Percentiles rank a stretch among this genome's conserved stretches.
phyloP scores from a whole-genome alignment of 305 asterid species.

The Solanum aculeatissimum region DNA sequence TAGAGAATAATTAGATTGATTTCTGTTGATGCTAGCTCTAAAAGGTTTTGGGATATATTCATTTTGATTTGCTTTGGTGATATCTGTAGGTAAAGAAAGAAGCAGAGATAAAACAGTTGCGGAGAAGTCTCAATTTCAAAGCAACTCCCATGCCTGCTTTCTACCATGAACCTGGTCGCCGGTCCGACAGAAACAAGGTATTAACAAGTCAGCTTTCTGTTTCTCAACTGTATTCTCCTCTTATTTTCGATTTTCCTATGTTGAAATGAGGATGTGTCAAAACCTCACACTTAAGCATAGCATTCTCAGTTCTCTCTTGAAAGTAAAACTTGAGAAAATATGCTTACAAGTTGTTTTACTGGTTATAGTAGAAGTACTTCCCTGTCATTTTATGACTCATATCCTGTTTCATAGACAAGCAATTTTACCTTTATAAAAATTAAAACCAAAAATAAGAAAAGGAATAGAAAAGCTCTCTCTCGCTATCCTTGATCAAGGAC shows the following conservation, averaged over 20 bases:
- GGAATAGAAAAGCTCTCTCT: not conserved
- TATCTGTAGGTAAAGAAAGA: conserved; percentile 22
- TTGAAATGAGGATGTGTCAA: not conserved
- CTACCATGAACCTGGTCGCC: conserved; percentile 22
- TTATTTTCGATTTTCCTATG: not conserved
- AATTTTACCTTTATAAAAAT: not conserved
- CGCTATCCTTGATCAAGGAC: not conserved
- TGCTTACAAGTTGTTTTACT: not conserved
- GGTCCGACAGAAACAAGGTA: conserved; percentile 39
- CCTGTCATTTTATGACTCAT: not conserved
- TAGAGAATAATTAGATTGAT: not conserved
- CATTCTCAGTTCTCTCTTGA: not conserved
- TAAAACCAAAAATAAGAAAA: not conserved
- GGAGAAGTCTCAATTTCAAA: conserved; percentile 32
- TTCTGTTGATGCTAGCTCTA: not conserved
- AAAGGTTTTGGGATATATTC: not conserved
- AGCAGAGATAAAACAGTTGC: conserved; percentile 25
- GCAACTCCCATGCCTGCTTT: conserved; percentile 45
- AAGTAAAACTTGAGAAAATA: not conserved
- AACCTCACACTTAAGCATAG: not conserved
- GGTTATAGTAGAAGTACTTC: not conserved
- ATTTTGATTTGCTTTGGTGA: not conserved
- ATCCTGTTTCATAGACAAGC: not conserved
- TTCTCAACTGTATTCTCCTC: not conserved
- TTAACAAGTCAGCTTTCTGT: not conserved